These are phyloP conservation scores for Tieghemostelium lacteum DNA, from an alignment of 78 protist species.

Conservation along the genomic window DNA sequence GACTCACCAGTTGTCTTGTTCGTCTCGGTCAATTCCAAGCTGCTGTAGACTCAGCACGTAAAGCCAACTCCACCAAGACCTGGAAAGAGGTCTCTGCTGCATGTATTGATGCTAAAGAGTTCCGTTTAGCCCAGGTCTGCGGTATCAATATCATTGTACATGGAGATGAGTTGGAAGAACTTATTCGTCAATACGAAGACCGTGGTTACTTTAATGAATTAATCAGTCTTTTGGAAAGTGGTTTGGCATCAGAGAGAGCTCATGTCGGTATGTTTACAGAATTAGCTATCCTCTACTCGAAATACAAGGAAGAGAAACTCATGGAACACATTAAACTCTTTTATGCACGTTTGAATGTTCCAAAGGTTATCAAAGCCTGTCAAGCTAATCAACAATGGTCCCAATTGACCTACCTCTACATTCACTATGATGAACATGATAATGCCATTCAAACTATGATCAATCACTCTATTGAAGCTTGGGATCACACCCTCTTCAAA, in stretches of 20 bases:
- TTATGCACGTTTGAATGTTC: conserved; percentile 94
- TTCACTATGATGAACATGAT: conserved; percentile 97
- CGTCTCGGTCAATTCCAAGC: conserved; percentile 91
- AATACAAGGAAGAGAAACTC: conserved; percentile 95
- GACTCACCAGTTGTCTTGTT: conserved; percentile 96
- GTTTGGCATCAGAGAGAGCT: conserved; percentile 96
- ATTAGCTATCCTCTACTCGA: conserved; percentile 97
- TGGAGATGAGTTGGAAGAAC: conserved; percentile 96
- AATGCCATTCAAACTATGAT: conserved; percentile 96
- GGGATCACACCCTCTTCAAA: conserved; percentile 96
- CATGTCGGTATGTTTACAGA: conserved; percentile 99
- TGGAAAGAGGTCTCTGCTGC: conserved; percentile 98
- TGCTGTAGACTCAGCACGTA: conserved; percentile 99
- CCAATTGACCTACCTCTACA: conserved; percentile 97
- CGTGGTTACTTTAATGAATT: conserved; percentile 96
- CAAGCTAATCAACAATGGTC: conserved; percentile 94
- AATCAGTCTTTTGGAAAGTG: conserved; percentile 93
- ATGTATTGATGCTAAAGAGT: conserved; percentile 97
- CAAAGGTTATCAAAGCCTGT: conserved; percentile 92
- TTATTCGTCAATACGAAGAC: conserved; percentile 90
- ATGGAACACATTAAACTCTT: conserved; percentile 98
- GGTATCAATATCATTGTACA: conserved; percentile 97
- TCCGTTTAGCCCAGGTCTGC: conserved; percentile 98
- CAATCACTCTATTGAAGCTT: conserved; percentile 96
- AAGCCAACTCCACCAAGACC: conserved; percentile 96